phyloP scores from a whole-genome alignment of 2,329 filamentous ascomycete species.

The Penicillium nordicum region DNA sequence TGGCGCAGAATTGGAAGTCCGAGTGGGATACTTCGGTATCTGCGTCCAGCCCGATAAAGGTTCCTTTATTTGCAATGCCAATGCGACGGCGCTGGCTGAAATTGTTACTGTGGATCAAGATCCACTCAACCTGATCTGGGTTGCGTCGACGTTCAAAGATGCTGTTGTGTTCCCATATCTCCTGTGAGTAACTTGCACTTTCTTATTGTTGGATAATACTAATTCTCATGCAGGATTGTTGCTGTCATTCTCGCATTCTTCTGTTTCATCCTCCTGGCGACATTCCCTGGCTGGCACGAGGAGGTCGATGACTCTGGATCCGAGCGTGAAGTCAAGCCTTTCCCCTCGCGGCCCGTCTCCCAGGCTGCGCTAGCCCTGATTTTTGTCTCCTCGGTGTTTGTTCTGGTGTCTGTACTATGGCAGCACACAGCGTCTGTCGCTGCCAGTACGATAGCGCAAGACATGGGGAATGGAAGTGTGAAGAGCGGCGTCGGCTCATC shows the following conservation, averaged over 20 bases:
- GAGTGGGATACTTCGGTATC: slow-evolving; percentile 97
- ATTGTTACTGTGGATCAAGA: slow-evolving; percentile 89
- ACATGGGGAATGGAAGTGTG: slow-evolving; percentile 85
- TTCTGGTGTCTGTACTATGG: slow-evolving; percentile 60
- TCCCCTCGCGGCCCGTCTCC: slow-evolving; percentile 86
- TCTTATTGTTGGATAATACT: neutral
- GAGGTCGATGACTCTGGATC: slow-evolving; percentile 76
- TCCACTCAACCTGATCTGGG: slow-evolving; percentile 94
- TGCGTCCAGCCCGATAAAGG: slow-evolving; percentile 90
- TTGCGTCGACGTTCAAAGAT: slow-evolving; percentile 95
- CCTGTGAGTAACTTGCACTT: slow-evolving; percentile 61
- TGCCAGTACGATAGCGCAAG: slow-evolving; percentile 87
- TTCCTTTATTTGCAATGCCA: slow-evolving; percentile 92
- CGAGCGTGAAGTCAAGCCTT: slow-evolving; percentile 87
- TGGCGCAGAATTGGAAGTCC: slow-evolving; percentile 75
- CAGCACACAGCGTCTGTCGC: slow-evolving; percentile 91
- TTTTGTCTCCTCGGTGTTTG: slow-evolving; percentile 65
- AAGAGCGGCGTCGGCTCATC: slow-evolving; percentile 84
- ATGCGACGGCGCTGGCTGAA: slow-evolving; percentile 87
- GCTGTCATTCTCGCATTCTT: slow-evolving; percentile 96
- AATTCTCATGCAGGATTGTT: slow-evolving; percentile 66
- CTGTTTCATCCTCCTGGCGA: slow-evolving; percentile 89
- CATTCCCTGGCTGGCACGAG: slow-evolving; percentile 97
- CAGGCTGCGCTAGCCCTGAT: slow-evolving; percentile 92
- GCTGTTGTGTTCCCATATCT: slow-evolving; percentile 98